These are phyloP conservation scores for Pugionium cornutum DNA, from an alignment of 345 rosid species.

Conservation along the genomic window DNA sequence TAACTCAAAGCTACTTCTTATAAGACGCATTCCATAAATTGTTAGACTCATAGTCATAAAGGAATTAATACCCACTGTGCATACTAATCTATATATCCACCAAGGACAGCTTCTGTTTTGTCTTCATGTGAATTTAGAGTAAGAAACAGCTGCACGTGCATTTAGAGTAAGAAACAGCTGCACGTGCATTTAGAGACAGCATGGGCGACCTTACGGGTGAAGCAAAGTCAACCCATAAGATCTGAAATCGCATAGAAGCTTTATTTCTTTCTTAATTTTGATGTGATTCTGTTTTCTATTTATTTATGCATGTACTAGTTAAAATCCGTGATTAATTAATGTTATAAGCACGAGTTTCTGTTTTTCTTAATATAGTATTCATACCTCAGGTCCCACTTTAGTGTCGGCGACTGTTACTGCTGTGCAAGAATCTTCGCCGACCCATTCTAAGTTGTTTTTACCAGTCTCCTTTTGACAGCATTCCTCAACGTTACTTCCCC, in stretches of 20 bases:
- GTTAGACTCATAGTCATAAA: constrained; percentile 15
- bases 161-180: constrained; percentile 23
- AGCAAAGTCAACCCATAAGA: constrained; percentile 41
- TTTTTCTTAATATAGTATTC: constrained; percentile 33
- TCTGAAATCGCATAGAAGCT: constrained; percentile 23
- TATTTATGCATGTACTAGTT: constrained; percentile 25
- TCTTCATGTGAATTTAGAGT: constrained; percentile 8
- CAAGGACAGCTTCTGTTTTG: constrained; percentile 28
- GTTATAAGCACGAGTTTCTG: constrained; percentile 15
- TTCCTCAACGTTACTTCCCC: constrained; percentile 44
- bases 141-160: constrained; percentile 27
- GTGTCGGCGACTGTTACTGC: constrained; percentile 36
- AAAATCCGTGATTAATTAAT: constrained; percentile 19
- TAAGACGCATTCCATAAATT: neutral
- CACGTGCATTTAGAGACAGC: constrained; percentile 27
- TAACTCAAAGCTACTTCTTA: constrained; percentile 13
- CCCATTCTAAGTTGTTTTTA: constrained; percentile 45
- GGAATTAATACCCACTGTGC: neutral
- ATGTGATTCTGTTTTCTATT: constrained; percentile 28
- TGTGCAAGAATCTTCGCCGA: constrained; percentile 52
- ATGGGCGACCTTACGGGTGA: constrained; percentile 36
- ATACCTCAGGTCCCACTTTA: constrained; percentile 58
- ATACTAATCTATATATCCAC: constrained; percentile 9
- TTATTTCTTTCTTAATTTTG: constrained; percentile 20
- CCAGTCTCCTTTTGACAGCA: constrained; percentile 31